Base-by-base conservation (phyloP, 352 stramenopile species). In the Aphanomyces euteiches region DNA sequence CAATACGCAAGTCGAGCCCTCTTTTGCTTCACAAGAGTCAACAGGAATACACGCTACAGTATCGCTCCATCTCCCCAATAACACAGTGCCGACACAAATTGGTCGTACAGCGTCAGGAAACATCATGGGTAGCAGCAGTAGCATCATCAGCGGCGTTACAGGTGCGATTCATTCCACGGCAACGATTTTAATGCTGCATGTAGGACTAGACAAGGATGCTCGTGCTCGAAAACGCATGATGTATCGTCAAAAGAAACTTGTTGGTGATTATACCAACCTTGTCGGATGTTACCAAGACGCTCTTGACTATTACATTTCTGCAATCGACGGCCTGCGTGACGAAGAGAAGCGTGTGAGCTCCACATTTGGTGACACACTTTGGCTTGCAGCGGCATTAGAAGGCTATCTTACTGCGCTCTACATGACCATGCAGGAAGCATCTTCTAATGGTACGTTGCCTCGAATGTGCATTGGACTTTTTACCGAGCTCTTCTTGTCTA, bases 351-450 rank as follows among this genome's bases (percentile, higher is more conserved):
- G 64, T 12, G 13, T 73, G 3, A 61, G 37, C 4, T 78, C 79
- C 0, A 63, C 73, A 0, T 43, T 67, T 4, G 85, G 80, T 1
- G 86, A 95, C 64, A 75, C 75, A 13, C 73, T 95, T 34, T 95
- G 88, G 88, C 83, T 94, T 57, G 88, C 85, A 12, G 83, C 88
- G 0, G 83, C 85, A 2, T 65, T 95, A n/a, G 86, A 95, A 77
- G 85, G 81, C 13, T 67, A 72, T 21, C 13, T 72, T 7, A 54
- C 57, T 10, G 64, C 38, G 36, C 19, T 70, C 2, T 54, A 61
- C 7, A 34, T 70, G 64, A 48, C 40, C 50, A 63, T 70, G 64
- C 54, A 61, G 6, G n/a, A 61, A 37, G 43, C 17, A 37, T 58
- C 8, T 34, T n/a, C n/a, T 58, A 34, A 21, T 10, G 8, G 50